phyloP scores from a whole-genome alignment of 2,329 filamentous ascomycete species.

The Colletotrichum spinosum region DNA sequence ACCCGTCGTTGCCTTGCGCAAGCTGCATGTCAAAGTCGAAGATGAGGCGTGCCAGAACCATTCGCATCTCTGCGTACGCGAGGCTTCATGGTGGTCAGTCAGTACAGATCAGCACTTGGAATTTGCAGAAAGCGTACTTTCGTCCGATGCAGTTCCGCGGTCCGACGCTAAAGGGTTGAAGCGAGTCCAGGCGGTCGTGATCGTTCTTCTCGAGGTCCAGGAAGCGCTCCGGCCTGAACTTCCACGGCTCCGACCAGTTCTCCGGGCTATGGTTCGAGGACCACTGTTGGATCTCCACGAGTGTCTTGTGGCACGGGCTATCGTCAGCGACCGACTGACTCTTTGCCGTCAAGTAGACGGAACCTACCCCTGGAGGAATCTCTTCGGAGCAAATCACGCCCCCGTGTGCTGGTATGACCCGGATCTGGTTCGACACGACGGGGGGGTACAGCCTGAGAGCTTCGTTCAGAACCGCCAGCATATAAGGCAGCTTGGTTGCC shows the following conservation, averaged over 20 bases:
- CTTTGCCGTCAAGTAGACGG: too few relatives aligned
- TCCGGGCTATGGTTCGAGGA: background rate
- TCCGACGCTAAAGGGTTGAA: constrained; percentile 23
- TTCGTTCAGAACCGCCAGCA: constrained; percentile 56
- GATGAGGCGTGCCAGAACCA: constrained; percentile 21
- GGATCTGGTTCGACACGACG: constrained; percentile 39
- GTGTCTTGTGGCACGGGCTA: background rate
- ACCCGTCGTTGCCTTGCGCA: background rate
- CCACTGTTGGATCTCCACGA: constrained; percentile 3
- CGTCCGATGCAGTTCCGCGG: constrained; percentile 33
- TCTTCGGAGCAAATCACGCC: constrained; percentile 44
- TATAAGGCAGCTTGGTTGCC: constrained; percentile 48
- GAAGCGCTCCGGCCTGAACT: constrained; percentile 25
- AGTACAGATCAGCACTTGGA: rapidly evolving
- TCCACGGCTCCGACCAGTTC: constrained; percentile 6
- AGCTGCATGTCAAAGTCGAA: background rate
- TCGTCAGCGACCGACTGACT: background rate
- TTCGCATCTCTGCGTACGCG: constrained; percentile 29
- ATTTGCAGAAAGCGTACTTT: constrained; percentile 6
- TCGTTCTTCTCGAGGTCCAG: background rate
- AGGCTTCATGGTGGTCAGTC: constrained; percentile 1
- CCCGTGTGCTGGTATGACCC: constrained; percentile 46
- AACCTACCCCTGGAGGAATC: constrained; percentile 44
- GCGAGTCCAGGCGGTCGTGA: constrained; percentile 1
- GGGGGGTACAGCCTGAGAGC: constrained; percentile 52